Conservation (phyloP, 1,139 yeast genomes). For the Blastobotrys buckinghamii region DNA sequence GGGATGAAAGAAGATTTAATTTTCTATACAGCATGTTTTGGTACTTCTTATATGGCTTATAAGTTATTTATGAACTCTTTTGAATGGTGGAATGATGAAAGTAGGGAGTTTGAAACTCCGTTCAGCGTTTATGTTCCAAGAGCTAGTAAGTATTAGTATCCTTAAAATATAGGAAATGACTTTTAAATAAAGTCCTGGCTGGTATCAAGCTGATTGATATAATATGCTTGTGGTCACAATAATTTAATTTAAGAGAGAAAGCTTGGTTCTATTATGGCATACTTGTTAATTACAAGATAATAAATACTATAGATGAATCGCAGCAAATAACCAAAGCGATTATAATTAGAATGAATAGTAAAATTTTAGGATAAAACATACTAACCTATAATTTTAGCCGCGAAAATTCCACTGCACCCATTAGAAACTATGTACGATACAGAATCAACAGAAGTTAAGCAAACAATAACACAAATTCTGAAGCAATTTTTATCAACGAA, state of each 20-base stretch:
- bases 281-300: too few relatives aligned
- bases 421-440: conserved; percentile 18
- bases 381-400: neutral
- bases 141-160: neutral
- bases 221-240: too few relatives aligned
- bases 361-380: too few relatives aligned
- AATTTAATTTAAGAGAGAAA: too few relatives aligned
- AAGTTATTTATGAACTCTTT: neutral
- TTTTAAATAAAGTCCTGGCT: too few relatives aligned
- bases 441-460: conserved; percentile 17
- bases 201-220: too few relatives aligned
- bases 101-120: neutral
- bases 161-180: neutral
- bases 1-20: neutral
- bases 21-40: neutral
- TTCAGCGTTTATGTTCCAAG: neutral
- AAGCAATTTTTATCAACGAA: conserved; percentile 13
- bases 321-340: too few relatives aligned
- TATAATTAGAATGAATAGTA: too few relatives aligned
- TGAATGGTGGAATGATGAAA: conserved; percentile 5
- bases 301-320: too few relatives aligned
- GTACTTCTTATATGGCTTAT: neutral
- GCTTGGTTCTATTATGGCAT: too few relatives aligned
- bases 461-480: conserved; percentile 12
- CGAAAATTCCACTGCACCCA: conserved; percentile 17